Evolutionary conservation across 371 early-diverging fungal species (phyloP).

Genomic region (Nosema bombycis): DNA sequence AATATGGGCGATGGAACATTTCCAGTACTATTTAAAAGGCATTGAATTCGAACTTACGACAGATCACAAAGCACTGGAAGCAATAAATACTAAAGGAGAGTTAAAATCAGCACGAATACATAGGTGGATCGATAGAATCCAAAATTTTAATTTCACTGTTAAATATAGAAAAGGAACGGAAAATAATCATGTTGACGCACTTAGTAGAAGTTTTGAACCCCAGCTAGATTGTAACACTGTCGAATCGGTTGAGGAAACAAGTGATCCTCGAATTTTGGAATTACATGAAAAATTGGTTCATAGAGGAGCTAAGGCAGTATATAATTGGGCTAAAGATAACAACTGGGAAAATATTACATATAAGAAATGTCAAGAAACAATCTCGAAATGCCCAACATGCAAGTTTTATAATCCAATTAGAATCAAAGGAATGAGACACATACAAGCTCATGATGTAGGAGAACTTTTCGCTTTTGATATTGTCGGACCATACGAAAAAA

Average conservation of each 20-base stretch:
- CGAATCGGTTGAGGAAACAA: background rate
- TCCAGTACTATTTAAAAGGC: constrained; percentile 44
- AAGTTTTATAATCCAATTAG: background rate
- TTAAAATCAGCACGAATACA: constrained; percentile 8
- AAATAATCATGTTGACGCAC: background rate
- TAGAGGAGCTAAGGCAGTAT: background rate
- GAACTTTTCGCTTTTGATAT: constrained; percentile 5
- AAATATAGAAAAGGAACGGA: constrained; percentile 25
- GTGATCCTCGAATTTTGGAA: background rate
- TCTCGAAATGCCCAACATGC: background rate
- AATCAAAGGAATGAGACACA: background rate
- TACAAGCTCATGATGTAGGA: background rate
- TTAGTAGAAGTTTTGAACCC: background rate
- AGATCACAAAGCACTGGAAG: constrained; percentile 56
- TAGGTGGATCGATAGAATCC: constrained; percentile 37
- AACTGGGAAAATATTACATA: background rate
- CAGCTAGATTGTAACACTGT: background rate
- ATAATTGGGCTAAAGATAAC: background rate
- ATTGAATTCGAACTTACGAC: constrained; percentile 44
- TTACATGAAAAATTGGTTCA: background rate
- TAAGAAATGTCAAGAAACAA: background rate
- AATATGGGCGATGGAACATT: constrained; percentile 40
- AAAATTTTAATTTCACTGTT: constrained; percentile 26
- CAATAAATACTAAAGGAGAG: constrained; percentile 22
- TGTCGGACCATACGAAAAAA: constrained; percentile 4